Conservation (phyloP, 169 alveolate species). For the Eimeria brunetti region DNA sequence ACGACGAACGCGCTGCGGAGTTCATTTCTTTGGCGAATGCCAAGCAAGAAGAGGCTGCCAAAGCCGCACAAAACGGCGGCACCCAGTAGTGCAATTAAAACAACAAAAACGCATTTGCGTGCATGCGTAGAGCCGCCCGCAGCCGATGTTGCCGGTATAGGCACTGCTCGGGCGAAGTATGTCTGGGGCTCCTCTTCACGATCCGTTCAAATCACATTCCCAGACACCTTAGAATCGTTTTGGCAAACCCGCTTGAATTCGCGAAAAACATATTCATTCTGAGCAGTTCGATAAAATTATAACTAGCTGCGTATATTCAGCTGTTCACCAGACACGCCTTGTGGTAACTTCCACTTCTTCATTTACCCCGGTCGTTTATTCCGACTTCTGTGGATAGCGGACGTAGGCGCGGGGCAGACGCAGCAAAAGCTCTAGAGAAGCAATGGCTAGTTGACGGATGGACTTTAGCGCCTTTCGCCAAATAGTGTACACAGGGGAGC, state of each 20-base stretch:
- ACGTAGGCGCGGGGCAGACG: conserved; percentile 75
- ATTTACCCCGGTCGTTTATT: neutral
- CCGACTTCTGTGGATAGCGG: conserved; percentile 3
- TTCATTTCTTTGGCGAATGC: conserved; percentile 76
- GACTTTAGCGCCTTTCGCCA: conserved; percentile 60
- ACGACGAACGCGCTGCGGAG: conserved; percentile 80
- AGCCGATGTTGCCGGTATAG: conserved; percentile 14
- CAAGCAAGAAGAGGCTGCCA: conserved; percentile 57
- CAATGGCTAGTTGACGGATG: conserved; percentile 5
- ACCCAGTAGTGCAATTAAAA: conserved; percentile 15
- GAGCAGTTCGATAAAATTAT: neutral
- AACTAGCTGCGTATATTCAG: neutral
- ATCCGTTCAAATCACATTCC: neutral
- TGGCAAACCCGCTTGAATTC: neutral
- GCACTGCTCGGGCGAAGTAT: conserved; percentile 31
- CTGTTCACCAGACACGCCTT: neutral
- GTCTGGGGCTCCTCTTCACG: neutral
- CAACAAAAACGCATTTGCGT: neutral
- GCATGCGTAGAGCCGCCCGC: neutral
- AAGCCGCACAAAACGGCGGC: conserved; percentile 44
- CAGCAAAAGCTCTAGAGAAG: conserved; percentile 53
- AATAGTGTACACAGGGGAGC: conserved; percentile 34
- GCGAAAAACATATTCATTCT: neutral
- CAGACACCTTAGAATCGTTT: conserved; percentile 28
- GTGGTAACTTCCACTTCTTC: neutral